phyloP scores from a whole-genome alignment of 805 yeast species.

The Vanderwaltozyma tropicalis region DNA sequence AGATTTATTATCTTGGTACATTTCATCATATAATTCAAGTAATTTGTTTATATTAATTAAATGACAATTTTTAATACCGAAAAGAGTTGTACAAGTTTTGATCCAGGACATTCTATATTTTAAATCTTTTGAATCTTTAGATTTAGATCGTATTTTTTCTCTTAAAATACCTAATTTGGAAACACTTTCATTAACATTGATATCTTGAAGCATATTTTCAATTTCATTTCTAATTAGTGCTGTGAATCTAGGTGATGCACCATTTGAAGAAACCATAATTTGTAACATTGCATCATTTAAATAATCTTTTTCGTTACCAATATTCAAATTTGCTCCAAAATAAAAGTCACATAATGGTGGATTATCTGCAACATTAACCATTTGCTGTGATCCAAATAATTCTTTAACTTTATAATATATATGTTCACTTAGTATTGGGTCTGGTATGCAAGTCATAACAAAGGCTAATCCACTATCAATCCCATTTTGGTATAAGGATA shows the following conservation, averaged over 20 bases:
- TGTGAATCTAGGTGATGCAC: constrained; percentile 26
- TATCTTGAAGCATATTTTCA: constrained; percentile 7
- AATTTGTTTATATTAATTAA: constrained; percentile 15
- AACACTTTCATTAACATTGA: constrained; percentile 18
- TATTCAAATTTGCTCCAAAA: constrained; percentile 25
- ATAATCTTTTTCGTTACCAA: background rate
- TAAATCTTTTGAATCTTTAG: constrained; percentile 9
- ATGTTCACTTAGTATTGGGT: constrained; percentile 13
- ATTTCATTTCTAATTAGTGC: constrained; percentile 25
- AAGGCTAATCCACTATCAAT: constrained; percentile 17
- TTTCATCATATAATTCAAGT: constrained; percentile 11
- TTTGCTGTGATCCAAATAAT: constrained; percentile 19
- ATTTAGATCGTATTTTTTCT: constrained; percentile 10
- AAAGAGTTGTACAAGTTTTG: constrained; percentile 21
- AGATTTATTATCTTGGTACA: constrained; percentile 10
- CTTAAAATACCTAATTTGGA: constrained; percentile 19
- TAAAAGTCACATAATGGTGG: constrained; percentile 28
- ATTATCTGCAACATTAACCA: constrained; percentile 29
- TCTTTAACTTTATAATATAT: constrained; percentile 16
- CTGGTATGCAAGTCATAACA: constrained; percentile 24
- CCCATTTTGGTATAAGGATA: constrained; percentile 11
- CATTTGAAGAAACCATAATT: constrained; percentile 24
- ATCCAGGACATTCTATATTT: constrained; percentile 27
- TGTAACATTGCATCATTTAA: constrained; percentile 8
- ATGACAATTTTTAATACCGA: constrained; percentile 22